Percentiles rank a stretch among this genome's conserved stretches.
Conservation (phyloP, 257 asterid species). For the Solanum medicagineum region DNA sequence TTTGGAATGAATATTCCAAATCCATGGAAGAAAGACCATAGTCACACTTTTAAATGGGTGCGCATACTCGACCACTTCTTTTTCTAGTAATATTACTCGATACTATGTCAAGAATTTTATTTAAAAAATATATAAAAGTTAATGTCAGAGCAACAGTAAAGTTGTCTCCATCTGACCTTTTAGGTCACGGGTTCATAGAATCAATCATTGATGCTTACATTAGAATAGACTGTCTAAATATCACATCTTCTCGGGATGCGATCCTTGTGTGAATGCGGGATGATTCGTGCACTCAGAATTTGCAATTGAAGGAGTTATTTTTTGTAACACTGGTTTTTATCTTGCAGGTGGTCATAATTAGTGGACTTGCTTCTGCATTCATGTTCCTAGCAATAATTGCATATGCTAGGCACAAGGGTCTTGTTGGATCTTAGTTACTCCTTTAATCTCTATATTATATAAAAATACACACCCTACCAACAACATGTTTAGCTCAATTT, state of each 20-base stretch:
- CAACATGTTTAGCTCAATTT: neutral
- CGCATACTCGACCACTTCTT: neutral
- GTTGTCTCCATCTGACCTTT: neutral
- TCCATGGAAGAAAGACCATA: constrained; percentile 61
- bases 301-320: neutral
- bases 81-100: neutral
- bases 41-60: constrained; percentile 83
- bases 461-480: neutral
- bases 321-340: neutral
- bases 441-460: neutral
- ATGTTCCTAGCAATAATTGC: constrained; percentile 49
- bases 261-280: neutral
- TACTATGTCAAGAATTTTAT: neutral
- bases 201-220: neutral
- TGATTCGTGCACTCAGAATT: neutral
- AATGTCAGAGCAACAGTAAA: neutral
- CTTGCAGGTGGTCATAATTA: constrained; percentile 59
- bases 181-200: neutral
- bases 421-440: constrained; percentile 30
- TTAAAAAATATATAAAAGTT: neutral
- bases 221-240: neutral
- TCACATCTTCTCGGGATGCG: neutral
- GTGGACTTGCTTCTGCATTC: constrained; percentile 43
- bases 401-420: constrained; percentile 66
- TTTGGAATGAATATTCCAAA: constrained; percentile 89